Conservation (phyloP, 2,329 filamentous ascomycete species). For the Aspergillus fumigatus region DNA sequence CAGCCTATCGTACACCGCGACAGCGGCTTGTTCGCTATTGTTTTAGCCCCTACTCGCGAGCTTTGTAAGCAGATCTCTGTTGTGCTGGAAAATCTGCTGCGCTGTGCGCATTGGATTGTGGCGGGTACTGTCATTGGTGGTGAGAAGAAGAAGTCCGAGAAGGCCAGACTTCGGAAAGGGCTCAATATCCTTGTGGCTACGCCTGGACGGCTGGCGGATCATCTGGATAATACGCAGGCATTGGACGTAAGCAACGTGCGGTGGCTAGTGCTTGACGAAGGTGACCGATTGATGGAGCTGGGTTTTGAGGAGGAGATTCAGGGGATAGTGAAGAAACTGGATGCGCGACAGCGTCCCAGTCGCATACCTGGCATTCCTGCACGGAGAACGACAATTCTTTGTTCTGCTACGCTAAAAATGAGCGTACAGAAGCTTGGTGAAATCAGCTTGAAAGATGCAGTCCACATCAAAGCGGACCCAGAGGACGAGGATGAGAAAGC, state of each 20-base stretch:
- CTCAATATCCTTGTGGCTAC: constrained; percentile 95
- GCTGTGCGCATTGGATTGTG: constrained; percentile 92
- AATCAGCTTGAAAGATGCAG: constrained; percentile 89
- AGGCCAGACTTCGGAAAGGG: constrained; percentile 87
- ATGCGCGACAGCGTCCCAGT: constrained; percentile 59
- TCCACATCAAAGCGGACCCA: constrained; percentile 71
- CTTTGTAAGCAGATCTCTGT: constrained; percentile 88
- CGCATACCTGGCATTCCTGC: constrained; percentile 65
- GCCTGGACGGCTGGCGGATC: constrained; percentile 84
- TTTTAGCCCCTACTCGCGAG: constrained; percentile 91
- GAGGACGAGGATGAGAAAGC: constrained; percentile 51
- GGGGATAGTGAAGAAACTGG: constrained; percentile 75
- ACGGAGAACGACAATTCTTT: constrained; percentile 77
- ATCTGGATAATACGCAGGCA: constrained; percentile 86
- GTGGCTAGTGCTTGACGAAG: constrained; percentile 93
- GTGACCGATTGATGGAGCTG: constrained; percentile 96
- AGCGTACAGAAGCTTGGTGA: constrained; percentile 91
- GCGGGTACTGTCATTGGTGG: constrained; percentile 76
- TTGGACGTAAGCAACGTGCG: constrained; percentile 83
- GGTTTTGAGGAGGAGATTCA: constrained; percentile 94
- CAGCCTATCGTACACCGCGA: constrained; percentile 66
- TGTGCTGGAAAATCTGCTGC: constrained; percentile 77
- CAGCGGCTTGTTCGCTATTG: constrained; percentile 86
- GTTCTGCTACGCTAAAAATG: constrained; percentile 97
- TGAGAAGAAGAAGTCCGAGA: constrained; percentile 76